Base-by-base conservation (phyloP, 176 grass and related monocot species). In the Bromus sterilis region DNA sequence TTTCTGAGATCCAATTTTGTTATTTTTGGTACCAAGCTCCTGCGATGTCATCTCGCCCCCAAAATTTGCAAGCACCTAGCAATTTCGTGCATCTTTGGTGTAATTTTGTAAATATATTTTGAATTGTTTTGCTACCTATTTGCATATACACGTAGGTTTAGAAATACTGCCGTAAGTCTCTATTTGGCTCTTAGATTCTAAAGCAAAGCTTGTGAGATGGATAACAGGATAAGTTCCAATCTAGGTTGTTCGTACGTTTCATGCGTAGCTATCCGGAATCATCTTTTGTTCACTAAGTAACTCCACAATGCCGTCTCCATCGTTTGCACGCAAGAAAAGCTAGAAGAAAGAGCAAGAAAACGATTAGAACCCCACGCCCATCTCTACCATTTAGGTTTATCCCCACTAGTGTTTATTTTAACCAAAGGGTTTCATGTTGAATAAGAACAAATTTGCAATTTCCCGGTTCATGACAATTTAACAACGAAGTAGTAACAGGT, bases 261-360 rank as follows among this genome's bases (percentile, higher is more conserved):
- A 71, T 1, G 12, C 31, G 28, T 58, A 41, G 33, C 25, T 60
- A 69, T 55, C 31, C 61, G 51, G 77, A 76, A 76, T 84, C 68
- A 51, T 78, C 73, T 66, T 67, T 80, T 23, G 36, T 32, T 39
- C 60, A 76, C 62, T 62, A 58, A 79, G 21, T 53, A 53, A 53
- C 63, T 78, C 65, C 28, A 29, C 41, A 63, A 35, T 89, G 82
- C 32, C 21, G 32, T 85, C 62, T 76, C 71, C 71, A 49, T 76
- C 68, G 32, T 76, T 56, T 31, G 61, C 82, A 76, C n/a, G 60
- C 71, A 76, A 26, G 51, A 31, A 67, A 82, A 70, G 36, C 36
- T 7, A 41, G 11, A 69, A 7, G 40, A 37, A 8, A n/a, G n/a
- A n/a, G n/a, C n/a, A n/a, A n/a, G n/a, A n/a, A n/a, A n/a, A 65